These are phyloP conservation scores for Fraxinus baroniana DNA, from an alignment of 305 asterid species.

Conservation along the genomic window DNA sequence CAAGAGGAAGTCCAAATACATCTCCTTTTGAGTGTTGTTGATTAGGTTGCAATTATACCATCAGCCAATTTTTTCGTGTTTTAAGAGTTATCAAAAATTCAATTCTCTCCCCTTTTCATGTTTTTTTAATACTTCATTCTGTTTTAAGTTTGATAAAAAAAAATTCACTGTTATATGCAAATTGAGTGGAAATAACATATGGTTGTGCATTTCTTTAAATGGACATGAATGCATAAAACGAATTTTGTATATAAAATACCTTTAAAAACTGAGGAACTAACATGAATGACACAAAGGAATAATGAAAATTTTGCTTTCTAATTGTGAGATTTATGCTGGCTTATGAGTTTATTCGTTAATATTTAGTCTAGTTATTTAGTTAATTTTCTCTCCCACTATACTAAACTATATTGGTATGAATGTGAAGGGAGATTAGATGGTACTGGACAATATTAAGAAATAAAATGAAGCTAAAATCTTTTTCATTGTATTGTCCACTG, in stretches of 20 bases:
- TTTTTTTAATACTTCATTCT: not conserved
- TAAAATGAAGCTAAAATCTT: not conserved
- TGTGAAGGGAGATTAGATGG: not conserved
- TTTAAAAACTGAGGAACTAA: not conserved
- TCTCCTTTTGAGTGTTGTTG: slow-evolving; percentile 41
- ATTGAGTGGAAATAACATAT: not conserved
- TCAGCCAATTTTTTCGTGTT: not conserved
- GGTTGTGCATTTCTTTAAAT: not conserved
- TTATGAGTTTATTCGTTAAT: not conserved
- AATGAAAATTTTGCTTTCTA: not conserved
- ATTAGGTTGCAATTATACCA: slow-evolving; percentile 4
- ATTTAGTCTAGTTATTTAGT: not conserved
- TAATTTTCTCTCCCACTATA: not conserved
- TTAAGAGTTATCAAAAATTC: not conserved
- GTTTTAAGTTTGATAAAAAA: not conserved
- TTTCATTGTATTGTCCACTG: not conserved
- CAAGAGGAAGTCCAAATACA: slow-evolving; percentile 43
- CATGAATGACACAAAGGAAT: not conserved
- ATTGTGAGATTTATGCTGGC: not conserved
- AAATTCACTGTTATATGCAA: not conserved
- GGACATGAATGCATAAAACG: not conserved
- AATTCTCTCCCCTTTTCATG: not conserved
- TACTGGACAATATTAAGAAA: not conserved
- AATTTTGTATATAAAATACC: not conserved
- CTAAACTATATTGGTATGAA: not conserved